Percentiles rank a stretch among this genome's conserved stretches.
Conservation (phyloP, 2,329 filamentous ascomycete genomes). For the Neurospora crassa region DNA sequence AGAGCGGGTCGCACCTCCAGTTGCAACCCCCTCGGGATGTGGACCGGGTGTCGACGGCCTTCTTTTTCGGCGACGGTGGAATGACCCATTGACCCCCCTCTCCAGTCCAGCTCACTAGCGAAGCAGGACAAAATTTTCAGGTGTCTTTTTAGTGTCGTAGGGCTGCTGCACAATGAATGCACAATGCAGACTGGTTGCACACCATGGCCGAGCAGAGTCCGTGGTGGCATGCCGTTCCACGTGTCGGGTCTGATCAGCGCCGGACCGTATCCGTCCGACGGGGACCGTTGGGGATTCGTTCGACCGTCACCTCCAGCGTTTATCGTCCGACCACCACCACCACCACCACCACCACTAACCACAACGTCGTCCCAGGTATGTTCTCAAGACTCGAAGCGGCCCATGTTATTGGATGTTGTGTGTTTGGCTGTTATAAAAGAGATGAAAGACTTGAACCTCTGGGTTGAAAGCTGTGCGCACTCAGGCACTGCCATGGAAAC, state of each 20-base stretch:
- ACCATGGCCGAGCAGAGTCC: not conserved
- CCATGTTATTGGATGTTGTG: not conserved
- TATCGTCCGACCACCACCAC: too few species aligned
- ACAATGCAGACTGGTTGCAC: not conserved
- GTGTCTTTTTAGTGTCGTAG: not conserved
- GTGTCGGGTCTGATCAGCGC: not conserved
- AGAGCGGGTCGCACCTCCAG: not conserved
- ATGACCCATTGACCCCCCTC: not conserved
- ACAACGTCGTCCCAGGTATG: not conserved
- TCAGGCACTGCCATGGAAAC: not conserved
- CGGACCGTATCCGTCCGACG: not conserved
- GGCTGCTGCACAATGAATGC: not conserved
- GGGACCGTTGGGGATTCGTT: not conserved
- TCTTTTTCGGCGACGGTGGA: slow-evolving; percentile 6
- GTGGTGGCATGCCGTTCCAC: not conserved
- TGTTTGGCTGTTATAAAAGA: not conserved
- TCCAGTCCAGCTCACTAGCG: not conserved
- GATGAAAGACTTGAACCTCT: not conserved
- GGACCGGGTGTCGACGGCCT: slow-evolving; percentile 1
- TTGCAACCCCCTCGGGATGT: not conserved
- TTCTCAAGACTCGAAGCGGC: not conserved
- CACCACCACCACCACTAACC: too few species aligned
- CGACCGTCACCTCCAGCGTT: not conserved
- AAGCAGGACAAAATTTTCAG: not conserved
- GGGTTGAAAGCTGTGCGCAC: not conserved